phyloP scores from a whole-genome alignment of 257 asterid species.

The Lycium barbarum region DNA sequence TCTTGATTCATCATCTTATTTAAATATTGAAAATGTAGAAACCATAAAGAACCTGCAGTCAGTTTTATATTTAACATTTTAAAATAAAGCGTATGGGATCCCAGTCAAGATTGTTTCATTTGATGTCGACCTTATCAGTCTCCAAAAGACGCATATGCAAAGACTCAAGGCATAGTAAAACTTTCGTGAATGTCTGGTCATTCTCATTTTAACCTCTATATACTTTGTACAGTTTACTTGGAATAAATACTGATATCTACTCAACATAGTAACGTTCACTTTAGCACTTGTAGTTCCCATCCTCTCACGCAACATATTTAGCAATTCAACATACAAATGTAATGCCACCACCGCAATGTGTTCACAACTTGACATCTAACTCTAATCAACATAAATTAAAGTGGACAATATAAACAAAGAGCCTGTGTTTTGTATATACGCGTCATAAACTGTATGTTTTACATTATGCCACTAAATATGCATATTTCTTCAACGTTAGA shows the following conservation, averaged over 20 bases:
- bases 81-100: neutral
- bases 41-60: neutral
- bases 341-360: neutral
- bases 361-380: neutral
- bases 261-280: neutral
- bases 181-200: neutral
- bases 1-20: too few relatives aligned
- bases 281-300: neutral
- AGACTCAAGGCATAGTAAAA: neutral
- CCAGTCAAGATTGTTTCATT: too few relatives aligned
- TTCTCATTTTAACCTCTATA: neutral
- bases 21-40: too few relatives aligned
- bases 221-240: neutral
- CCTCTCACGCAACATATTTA: neutral
- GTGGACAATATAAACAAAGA: neutral
- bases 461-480: neutral
- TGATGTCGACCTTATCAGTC: too few relatives aligned
- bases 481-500: neutral
- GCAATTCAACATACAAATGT: neutral
- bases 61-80: too few relatives aligned
- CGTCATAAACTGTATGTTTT: neutral
- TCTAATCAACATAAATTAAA: neutral
- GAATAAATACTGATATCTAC: neutral
- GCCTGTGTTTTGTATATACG: neutral
- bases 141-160: neutral